These are phyloP conservation scores for Amanita pallidorosea DNA, from an alignment of 768 basidiomycete species.

Conservation along the genomic window DNA sequence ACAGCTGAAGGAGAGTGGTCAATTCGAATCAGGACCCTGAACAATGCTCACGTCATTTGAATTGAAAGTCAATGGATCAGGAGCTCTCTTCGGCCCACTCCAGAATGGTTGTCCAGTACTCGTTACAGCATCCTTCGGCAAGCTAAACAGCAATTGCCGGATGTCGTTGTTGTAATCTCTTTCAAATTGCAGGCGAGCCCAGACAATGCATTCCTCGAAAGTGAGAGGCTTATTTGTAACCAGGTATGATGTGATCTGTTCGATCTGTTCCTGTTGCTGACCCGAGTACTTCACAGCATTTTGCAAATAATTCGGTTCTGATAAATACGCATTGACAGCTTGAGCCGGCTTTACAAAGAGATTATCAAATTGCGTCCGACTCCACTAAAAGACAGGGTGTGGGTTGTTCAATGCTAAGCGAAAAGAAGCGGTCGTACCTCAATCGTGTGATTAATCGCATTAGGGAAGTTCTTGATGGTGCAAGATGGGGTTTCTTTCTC, in stretches of 20 bases:
- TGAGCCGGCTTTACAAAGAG: constrained; percentile 91
- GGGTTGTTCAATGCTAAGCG: not conserved
- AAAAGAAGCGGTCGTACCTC: constrained; percentile 42
- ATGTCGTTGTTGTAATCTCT: constrained; percentile 89
- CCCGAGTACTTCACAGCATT: constrained; percentile 84
- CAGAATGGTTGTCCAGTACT: constrained; percentile 95
- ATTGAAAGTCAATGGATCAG: constrained; percentile 82
- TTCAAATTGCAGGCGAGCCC: constrained; percentile 95
- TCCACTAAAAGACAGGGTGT: constrained; percentile 56
- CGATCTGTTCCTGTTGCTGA: constrained; percentile 82
- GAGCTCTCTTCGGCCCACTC: constrained; percentile 97
- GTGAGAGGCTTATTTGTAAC: constrained; percentile 90
- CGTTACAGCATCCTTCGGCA: constrained; percentile 90
- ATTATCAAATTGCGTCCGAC: constrained; percentile 84
- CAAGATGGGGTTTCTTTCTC: constrained; percentile 96
- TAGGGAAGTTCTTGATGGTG: constrained; percentile 98
- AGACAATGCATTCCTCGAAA: constrained; percentile 94
- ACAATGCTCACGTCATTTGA: constrained; percentile 65
- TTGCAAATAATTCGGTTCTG: constrained; percentile 93
- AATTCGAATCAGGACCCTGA: constrained; percentile 1
- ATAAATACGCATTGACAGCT: constrained; percentile 91
- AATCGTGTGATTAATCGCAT: constrained; percentile 95
- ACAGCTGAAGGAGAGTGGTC: constrained; percentile 37
- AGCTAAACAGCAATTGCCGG: constrained; percentile 82
- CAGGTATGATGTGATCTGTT: constrained; percentile 81